phyloP scores from a whole-genome alignment of 2,329 filamentous ascomycete species.

The Scortechinia acanthostroma region DNA sequence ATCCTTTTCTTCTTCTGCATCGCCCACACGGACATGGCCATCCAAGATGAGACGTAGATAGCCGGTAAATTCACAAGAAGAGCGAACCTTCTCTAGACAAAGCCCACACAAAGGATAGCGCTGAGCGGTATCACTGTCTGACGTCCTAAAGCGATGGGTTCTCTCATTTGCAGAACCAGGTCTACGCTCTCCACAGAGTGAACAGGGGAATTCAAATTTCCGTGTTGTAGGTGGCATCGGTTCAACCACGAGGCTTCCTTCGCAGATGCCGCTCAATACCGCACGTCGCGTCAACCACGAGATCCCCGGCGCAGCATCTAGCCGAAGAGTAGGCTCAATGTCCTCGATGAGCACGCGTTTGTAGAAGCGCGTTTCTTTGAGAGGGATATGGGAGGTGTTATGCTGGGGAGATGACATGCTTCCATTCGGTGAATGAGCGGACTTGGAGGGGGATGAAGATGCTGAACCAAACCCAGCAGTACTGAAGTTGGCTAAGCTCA shows the following conservation, averaged over 20 bases:
- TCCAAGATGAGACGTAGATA: conserved; percentile 88
- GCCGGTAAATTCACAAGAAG: conserved; percentile 85
- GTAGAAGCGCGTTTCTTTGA: conserved; percentile 91
- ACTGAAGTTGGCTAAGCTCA: conserved; percentile 15
- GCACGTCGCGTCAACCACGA: conserved; percentile 88
- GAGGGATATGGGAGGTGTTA: conserved; percentile 38
- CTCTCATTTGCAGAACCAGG: conserved; percentile 66
- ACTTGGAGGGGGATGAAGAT: conserved; percentile 42
- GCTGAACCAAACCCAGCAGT: conserved; percentile 25
- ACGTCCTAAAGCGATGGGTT: conserved; percentile 81
- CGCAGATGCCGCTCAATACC: conserved; percentile 74
- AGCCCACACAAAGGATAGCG: conserved; percentile 85
- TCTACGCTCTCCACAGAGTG: conserved; percentile 79
- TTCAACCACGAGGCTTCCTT: conserved; percentile 82
- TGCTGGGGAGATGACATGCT: conserved; percentile 8
- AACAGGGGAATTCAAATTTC: conserved; percentile 62
- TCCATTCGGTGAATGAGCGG: conserved; percentile 13
- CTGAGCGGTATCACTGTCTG: conserved; percentile 78
- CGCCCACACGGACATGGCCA: conserved; percentile 80
- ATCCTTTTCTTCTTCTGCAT: conserved; percentile 74
- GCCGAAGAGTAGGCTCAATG: conserved; percentile 83
- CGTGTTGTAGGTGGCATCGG: conserved; percentile 62
- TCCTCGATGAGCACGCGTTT: conserved; percentile 84
- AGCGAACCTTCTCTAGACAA: conserved; percentile 75
- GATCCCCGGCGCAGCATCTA: conserved; percentile 82